phyloP scores from a whole-genome alignment of 2,329 filamentous ascomycete species.

The Fusarium domesticum region DNA sequence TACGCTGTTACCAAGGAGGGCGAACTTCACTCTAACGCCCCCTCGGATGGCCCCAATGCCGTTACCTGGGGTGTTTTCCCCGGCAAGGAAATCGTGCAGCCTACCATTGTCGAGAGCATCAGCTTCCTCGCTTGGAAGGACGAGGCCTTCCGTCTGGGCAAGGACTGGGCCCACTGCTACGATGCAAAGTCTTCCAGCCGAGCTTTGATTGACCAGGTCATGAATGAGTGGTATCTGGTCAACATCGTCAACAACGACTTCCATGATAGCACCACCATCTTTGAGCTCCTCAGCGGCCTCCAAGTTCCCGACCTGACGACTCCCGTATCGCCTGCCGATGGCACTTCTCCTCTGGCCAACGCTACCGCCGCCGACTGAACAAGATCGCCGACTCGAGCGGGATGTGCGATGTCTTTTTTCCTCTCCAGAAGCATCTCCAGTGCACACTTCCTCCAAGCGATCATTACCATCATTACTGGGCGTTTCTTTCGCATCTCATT shows the following conservation, averaged over 20 bases:
- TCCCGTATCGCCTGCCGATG: conserved; percentile 28
- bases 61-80: conserved; percentile 99
- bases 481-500: conserved; percentile 18
- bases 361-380: conserved; percentile 6
- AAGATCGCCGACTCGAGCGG: conserved; percentile 1
- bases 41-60: conserved; percentile 87
- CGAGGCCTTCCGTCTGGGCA: conserved; percentile 88
- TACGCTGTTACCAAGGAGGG: conserved; percentile 87
- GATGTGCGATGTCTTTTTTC: conserved; percentile 6
- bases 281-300: conserved; percentile 79
- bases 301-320: conserved; percentile 62
- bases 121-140: conserved; percentile 99
- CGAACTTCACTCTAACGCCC: conserved; percentile 78
- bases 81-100: conserved; percentile 98
- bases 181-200: conserved; percentile 73
- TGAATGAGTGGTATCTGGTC: conserved; percentile 88
- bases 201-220: conserved; percentile 74
- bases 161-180: conserved; percentile 93
- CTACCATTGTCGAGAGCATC: conserved; percentile 97
- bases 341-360: conserved; percentile 11
- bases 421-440: conserved; percentile 2
- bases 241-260: conserved; percentile 99
- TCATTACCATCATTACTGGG: conserved; percentile 11
- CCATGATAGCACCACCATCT: conserved; percentile 77
- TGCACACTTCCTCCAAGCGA: conserved; percentile 10